phyloP scores from a whole-genome alignment of 148 eudicot species.

The Rhododendron mucronatum region DNA sequence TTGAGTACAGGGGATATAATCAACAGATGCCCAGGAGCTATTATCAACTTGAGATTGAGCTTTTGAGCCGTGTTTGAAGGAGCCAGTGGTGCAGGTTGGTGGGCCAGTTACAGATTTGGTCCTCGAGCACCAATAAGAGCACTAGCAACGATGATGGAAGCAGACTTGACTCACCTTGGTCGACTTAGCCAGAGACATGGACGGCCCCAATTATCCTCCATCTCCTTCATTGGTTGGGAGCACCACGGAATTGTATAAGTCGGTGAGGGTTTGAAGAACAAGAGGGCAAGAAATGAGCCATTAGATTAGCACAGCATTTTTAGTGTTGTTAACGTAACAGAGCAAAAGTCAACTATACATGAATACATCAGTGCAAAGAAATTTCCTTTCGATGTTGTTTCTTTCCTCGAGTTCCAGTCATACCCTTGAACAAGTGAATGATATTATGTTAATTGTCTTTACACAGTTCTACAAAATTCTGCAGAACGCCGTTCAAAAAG shows the following conservation, averaged over 20 bases:
- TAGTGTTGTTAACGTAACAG: neutral
- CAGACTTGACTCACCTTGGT: too few relatives aligned
- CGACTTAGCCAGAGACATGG: too few relatives aligned
- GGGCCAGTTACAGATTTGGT: neutral
- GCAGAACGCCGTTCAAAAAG: neutral
- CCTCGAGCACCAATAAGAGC: neutral
- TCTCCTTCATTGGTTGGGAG: neutral
- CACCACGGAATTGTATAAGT: neutral
- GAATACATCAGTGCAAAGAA: neutral
- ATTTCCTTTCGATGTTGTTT: neutral
- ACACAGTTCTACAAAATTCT: neutral
- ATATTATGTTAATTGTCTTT: neutral
- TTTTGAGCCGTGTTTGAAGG: neutral
- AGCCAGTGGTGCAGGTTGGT: neutral
- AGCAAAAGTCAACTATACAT: neutral
- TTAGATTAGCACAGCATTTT: neutral
- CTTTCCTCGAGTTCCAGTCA: neutral
- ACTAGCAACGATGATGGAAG: too few relatives aligned
- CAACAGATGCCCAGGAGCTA: neutral
- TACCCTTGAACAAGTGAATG: neutral
- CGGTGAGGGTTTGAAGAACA: neutral
- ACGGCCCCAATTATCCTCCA: neutral
- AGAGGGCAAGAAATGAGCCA: neutral
- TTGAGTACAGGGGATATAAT: neutral
- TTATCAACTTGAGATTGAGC: neutral